Base-by-base conservation (phyloP, 2,329 filamentous ascomycete genomes). In the Fusarium bactridioides region DNA sequence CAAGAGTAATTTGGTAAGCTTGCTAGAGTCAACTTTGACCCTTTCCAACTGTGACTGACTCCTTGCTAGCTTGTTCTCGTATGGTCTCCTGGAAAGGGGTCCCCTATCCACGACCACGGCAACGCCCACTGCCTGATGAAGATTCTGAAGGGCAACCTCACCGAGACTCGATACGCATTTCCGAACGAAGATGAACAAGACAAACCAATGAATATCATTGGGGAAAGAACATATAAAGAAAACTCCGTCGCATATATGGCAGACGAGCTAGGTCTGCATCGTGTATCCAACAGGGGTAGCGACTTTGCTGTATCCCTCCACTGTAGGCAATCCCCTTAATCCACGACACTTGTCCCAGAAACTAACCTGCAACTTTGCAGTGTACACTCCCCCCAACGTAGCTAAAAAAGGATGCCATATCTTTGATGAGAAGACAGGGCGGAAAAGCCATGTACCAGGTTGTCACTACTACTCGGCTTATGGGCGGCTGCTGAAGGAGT, bases 91-190 rank as follows among this genome's bases (percentile, higher is more conserved):
- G 92, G 93, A 57, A 94, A 94, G 82, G 89, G 89, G 41, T 95
- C 92, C 76, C 91, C 93, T 16, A 94, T 98, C 79, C 95, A 98
- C 79, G 95, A 98, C 80, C 92, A 94, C 81, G 92, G 91, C 79
- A 93, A 95, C 69, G 93, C 94, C 43, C 95, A 97, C 80, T 98
- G 95, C 82, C 85, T 97, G 76, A 97, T 97, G 94, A 97, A 92
- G 85, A 91, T 95, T 73, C 87, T 97, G 70, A 90, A 90, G 75
- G 95, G 95, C 50, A 88, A 86, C 69, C 84, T 97, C 67, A 93
- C 90, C 75, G 95, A 98, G 84, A 95, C 93, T 23, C 88, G 93
- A 67, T 97, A 94, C 81, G 87, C 88, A 57, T 94, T 93, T 83
- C 94, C 94, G 2, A 79, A 85, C 54, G 80, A 80, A 27, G 70